Conservation (phyloP, 257 asterid genomes). For the Solanum neorickii region DNA sequence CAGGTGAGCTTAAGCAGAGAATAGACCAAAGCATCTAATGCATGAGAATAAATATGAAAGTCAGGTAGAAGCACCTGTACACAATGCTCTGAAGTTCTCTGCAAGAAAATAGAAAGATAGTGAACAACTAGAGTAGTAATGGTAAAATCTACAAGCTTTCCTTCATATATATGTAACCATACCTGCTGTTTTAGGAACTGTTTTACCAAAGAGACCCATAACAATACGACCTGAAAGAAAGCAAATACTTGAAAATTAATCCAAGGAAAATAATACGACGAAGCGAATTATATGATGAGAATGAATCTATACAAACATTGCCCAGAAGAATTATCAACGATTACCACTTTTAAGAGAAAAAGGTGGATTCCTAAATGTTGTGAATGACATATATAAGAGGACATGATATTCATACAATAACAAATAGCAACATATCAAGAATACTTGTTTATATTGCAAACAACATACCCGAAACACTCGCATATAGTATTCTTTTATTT, state of each 20-base stretch:
- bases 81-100: conserved; percentile 89
- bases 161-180: conserved; percentile 3
- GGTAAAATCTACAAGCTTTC: background rate
- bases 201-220: conserved; percentile 87
- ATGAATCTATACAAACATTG: background rate
- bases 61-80: conserved; percentile 51
- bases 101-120: conserved; percentile 24
- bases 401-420: background rate
- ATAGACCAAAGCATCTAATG: background rate
- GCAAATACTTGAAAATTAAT: background rate
- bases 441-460: background rate
- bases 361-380: background rate
- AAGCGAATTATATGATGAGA: background rate
- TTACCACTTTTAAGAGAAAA: background rate
- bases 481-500: background rate
- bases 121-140: background rate
- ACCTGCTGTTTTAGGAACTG: conserved; percentile 97
- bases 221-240: conserved; percentile 63
- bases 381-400: background rate
- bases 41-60: background rate
- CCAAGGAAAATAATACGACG: background rate
- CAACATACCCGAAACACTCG: background rate
- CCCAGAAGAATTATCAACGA: background rate
- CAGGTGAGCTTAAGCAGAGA: background rate
- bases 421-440: background rate